Evolutionary conservation across 192 early-diverging fungal species (phyloP).

Genomic region (Coemansia sp.): DNA sequence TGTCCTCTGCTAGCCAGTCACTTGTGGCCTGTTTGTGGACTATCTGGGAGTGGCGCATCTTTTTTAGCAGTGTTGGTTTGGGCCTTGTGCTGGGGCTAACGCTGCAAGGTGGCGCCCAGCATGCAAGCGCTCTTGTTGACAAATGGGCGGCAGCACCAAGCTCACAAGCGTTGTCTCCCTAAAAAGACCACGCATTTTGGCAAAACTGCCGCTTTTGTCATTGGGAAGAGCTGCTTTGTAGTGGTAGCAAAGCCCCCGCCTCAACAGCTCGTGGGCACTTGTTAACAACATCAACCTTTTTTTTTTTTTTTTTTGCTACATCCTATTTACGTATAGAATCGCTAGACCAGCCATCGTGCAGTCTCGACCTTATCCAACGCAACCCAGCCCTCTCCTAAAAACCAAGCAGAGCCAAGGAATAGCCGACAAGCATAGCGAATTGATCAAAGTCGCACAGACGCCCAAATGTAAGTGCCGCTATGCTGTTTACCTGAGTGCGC

Average conservation of each 20-base stretch:
- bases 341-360: not conserved
- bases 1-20: not conserved
- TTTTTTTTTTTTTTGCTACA: too few relatives aligned
- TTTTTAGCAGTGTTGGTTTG: not conserved
- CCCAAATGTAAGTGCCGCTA: not conserved
- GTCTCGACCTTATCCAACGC: not conserved
- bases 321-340: not conserved
- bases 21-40: not conserved
- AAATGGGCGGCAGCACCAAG: not conserved
- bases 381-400: not conserved
- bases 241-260: conserved; percentile 3
- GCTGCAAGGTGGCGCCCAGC: not conserved
- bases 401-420: not conserved
- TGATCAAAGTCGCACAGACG: not conserved
- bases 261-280: not conserved
- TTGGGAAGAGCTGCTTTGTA: not conserved
- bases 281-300: not conserved
- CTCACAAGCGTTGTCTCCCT: conserved; percentile 4
- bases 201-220: not conserved
- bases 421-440: not conserved
- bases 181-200: not conserved
- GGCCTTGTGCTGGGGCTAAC: not conserved
- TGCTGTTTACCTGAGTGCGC: conserved; percentile 1
- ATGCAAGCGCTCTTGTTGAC: not conserved
- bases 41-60: conserved; percentile 5